A percentile compares a stretch with the other conserved stretches of the same genome.
Conservation (phyloP, 2,329 filamentous ascomycete species). For the Fusarium nygamai region DNA sequence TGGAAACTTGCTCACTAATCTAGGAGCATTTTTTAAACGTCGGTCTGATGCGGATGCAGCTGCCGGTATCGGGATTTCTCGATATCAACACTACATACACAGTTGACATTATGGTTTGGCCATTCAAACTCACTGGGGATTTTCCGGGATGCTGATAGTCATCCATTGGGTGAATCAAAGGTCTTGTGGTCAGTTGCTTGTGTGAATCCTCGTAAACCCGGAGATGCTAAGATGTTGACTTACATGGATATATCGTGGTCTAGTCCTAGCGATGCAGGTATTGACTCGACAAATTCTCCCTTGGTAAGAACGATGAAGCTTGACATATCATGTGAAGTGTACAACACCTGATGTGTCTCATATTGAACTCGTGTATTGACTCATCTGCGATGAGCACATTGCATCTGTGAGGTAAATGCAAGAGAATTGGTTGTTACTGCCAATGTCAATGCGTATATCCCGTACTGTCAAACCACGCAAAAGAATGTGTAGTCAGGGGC, state of each 20-base stretch:
- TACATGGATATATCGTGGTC: conserved; percentile 6
- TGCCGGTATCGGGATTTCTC: conserved; percentile 12
- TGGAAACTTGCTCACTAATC: neutral
- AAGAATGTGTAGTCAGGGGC: neutral
- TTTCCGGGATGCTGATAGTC: neutral
- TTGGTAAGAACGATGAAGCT: neutral
- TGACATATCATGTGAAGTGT: neutral
- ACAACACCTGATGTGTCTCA: neutral
- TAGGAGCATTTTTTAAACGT: neutral
- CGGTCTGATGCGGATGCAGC: conserved; percentile 1
- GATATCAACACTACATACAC: conserved; percentile 1
- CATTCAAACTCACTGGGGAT: neutral
- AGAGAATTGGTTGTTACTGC: neutral
- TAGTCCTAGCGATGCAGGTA: neutral
- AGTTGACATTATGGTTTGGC: neutral
- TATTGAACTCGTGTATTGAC: neutral
- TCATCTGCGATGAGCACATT: neutral
- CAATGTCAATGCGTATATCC: neutral
- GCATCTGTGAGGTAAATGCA: neutral
- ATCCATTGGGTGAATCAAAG: neutral
- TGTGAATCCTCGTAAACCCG: neutral
- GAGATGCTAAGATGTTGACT: neutral
- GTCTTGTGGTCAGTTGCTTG: conserved; percentile 3
- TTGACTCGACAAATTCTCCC: neutral
- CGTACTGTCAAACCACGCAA: no score